A percentile compares a stretch with the other conserved stretches of the same genome.
phyloP scores from a whole-genome alignment of 208 protist genomes.

The Leishmania braziliensis region DNA sequence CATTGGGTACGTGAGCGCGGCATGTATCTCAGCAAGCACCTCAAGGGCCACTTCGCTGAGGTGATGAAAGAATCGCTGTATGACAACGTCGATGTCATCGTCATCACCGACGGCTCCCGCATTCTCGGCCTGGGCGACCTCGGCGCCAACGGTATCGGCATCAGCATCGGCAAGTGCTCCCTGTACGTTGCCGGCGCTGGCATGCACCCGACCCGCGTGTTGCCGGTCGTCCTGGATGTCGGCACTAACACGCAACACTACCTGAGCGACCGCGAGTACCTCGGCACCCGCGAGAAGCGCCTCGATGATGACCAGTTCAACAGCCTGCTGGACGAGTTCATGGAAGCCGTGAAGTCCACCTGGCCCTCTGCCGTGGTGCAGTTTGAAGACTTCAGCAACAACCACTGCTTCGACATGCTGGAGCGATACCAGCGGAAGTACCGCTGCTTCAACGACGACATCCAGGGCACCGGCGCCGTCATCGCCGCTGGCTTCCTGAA shows the following conservation, averaged over 20 bases:
- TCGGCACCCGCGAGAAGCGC: slow-evolving; percentile 77
- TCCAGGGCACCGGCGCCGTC: slow-evolving; percentile 97
- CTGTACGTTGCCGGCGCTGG: slow-evolving; percentile 93
- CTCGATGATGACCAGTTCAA: slow-evolving; percentile 84
- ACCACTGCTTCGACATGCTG: slow-evolving; percentile 94
- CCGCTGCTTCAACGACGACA: slow-evolving; percentile 98
- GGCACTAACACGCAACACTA: slow-evolving; percentile 92
- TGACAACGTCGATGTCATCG: slow-evolving; percentile 90
- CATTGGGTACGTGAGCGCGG: slow-evolving; percentile 83
- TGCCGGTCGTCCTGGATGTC: slow-evolving; percentile 92
- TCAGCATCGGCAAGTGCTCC: slow-evolving; percentile 94
- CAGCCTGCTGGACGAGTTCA: slow-evolving; percentile 93
- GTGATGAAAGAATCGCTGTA: slow-evolving; percentile 84
- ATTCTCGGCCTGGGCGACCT: slow-evolving; percentile 96
- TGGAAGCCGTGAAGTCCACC: slow-evolving; percentile 69
- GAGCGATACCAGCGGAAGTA: slow-evolving; percentile 91
- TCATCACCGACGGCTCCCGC: slow-evolving; percentile 96
- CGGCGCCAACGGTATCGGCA: slow-evolving; percentile 95
- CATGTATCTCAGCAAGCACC: slow-evolving; percentile 85
- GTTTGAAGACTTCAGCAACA: slow-evolving; percentile 97
- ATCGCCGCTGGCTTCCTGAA: slow-evolving; percentile 93
- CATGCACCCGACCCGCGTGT: slow-evolving; percentile 76
- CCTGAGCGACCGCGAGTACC: slow-evolving; percentile 80
- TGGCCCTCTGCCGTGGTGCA: slow-evolving; percentile 91
- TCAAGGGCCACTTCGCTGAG: slow-evolving; percentile 82